These are phyloP conservation scores for Saccharomycopsis guyanensis DNA, from an alignment of 805 yeast genomes.

Conservation along the genomic window DNA sequence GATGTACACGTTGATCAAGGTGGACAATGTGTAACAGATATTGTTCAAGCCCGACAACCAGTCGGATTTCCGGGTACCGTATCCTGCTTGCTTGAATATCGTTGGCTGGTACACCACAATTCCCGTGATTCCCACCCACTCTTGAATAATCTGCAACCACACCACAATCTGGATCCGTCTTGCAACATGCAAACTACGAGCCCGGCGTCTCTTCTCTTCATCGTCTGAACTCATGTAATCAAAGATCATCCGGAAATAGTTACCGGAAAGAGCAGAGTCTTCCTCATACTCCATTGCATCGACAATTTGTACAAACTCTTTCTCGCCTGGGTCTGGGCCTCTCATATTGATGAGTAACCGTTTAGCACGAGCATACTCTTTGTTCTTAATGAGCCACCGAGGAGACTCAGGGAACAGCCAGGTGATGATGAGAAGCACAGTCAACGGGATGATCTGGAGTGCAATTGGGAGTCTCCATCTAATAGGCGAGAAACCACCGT, in stretches of 20 bases:
- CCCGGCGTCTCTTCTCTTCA: conserved; percentile 32
- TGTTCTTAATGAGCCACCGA: conserved; percentile 54
- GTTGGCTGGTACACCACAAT: conserved; percentile 58
- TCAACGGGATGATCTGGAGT: conserved; percentile 54
- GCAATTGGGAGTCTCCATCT: conserved; percentile 77
- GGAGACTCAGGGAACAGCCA: conserved; percentile 56
- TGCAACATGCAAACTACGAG: conserved; percentile 52
- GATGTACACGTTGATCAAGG: conserved; percentile 47
- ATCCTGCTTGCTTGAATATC: conserved; percentile 41
- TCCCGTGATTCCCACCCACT: conserved; percentile 62
- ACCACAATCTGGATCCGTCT: conserved; percentile 41
- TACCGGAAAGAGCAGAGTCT: conserved; percentile 34
- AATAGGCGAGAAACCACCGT: conserved; percentile 29
- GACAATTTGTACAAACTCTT: conserved; percentile 22
- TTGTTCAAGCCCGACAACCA: conserved; percentile 58
- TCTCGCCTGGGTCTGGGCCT: conserved; percentile 32
- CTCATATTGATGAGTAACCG: conserved; percentile 36
- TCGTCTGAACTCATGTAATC: conserved; percentile 35
- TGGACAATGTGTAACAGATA: conserved; percentile 46
- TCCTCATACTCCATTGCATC: conserved; percentile 15
- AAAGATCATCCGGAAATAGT: conserved; percentile 42
- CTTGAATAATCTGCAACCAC: conserved; percentile 64
- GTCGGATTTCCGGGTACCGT: conserved; percentile 43
- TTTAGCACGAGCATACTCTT: conserved; percentile 45
- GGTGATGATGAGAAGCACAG: conserved; percentile 32